A percentile compares a stretch with the other conserved stretches of the same genome.
phyloP scores from a whole-genome alignment of 2,329 filamentous ascomycete species.

The Cercospora beticola region DNA sequence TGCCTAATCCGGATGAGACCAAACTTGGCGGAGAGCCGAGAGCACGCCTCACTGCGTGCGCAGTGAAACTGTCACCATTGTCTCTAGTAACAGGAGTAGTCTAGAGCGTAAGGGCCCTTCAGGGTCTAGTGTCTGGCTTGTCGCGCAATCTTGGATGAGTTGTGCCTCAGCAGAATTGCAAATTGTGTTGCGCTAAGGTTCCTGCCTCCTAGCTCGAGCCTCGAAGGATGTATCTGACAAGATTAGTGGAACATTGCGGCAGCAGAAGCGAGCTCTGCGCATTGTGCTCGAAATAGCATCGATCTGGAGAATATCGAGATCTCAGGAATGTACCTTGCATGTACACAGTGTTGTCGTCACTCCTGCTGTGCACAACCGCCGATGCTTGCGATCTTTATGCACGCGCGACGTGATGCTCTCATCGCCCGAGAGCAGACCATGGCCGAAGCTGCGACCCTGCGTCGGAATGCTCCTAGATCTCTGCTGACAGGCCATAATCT shows the following conservation, averaged over 20 bases:
- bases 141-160: background rate
- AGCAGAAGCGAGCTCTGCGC: background rate
- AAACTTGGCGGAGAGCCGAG: background rate
- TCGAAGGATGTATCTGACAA: background rate
- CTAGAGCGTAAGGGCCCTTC: background rate
- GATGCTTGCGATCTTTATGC: conserved; percentile 1
- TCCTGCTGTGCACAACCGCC: background rate
- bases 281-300: background rate
- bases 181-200: background rate
- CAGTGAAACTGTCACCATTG: background rate
- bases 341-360: background rate
- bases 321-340: background rate
- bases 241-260: background rate
- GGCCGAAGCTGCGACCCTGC: background rate
- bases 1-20: background rate
- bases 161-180: background rate
- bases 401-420: background rate
- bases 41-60: background rate
- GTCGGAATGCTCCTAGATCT: background rate
- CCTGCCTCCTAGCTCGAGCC: background rate
- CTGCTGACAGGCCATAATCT: background rate
- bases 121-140: conserved; percentile 1
- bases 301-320: background rate
- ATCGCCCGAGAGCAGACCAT: background rate
- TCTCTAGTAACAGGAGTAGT: background rate